Base-by-base conservation (phyloP, 2,329 filamentous ascomycete species). In the Mollisia scopiformis region DNA sequence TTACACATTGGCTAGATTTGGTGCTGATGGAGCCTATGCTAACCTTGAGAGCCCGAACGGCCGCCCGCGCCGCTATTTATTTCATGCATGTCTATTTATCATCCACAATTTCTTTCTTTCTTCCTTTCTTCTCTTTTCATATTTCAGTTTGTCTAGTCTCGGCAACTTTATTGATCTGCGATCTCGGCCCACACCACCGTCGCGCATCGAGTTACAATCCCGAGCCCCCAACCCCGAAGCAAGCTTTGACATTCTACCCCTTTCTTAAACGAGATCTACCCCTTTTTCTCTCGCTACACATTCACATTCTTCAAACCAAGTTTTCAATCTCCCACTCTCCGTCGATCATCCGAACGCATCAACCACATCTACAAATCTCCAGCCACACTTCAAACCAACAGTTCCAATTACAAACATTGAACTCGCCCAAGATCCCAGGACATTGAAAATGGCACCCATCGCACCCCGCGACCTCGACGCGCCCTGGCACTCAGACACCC, bases 401-500 rank as follows among this genome's bases (percentile, higher is more conserved):
- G n/a, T n/a, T n/a, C n/a, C n/a, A n/a, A n/a, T n/a, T n/a, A n/a
- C n/a, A n/a, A n/a, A n/a, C n/a, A n/a, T n/a, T n/a, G n/a, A n/a
- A n/a, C n/a, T n/a, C n/a, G n/a, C n/a, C n/a, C n/a, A n/a, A n/a
- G n/a, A n/a, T n/a, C n/a, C n/a, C n/a, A n/a, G n/a, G n/a, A n/a
- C n/a, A n/a, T n/a, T n/a, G n/a, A n/a, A n/a, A n/a, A 68, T 68
- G 65, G 62, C 61, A 3, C 57, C 62, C 2, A 58, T 64, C 6
- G 11, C 14, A 14, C n/a, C 37, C n/a, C 54, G 35, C 8, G 52
- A 63, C 50, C 67, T 69, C 37, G 50, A 62, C 39, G 57, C 62
- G 2, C 62, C 66, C 3, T 71, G 61, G 59, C 56, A 64, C 16
- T 52, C 25, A 31, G 63, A 63, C 60, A 78, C 72, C 2, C 75